Evolutionary conservation across 192 early-diverging fungal genomes (phyloP), one percentile per base, ranked within the genome.

Genomic region (Endogone sp.): DNA sequence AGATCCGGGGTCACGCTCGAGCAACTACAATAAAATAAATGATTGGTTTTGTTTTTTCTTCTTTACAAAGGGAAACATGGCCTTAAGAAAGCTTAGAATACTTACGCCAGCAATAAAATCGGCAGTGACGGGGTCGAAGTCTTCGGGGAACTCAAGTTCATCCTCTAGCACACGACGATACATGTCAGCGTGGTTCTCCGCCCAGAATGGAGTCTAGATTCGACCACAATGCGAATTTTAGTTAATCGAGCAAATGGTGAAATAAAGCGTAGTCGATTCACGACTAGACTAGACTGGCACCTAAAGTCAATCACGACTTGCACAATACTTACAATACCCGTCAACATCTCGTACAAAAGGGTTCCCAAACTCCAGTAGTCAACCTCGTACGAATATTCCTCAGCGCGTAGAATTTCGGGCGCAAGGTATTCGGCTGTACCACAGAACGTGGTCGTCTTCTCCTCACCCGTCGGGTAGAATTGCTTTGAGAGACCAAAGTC

Each of bases 351-450:
- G 65, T 88, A 99, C 11, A 97, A 71, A 71, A 99, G 81, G 13
- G 95, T 86, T n/a, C 96, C 96, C 64, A 96, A 79, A 56, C 87
- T 88, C 97, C 97, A 99, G 81, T 89, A 95, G 77, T 99, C 96
- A 2, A 96, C 91, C 31, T 85, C 86, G 56, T 82, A 85, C 25
- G 85, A 88, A 61, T 93, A 93, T 6, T 81, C 79, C 9, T 67
- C 77, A 0, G 80, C 86, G 62, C 78, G 76, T 16, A 92, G 72
- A 91, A 82, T 95, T 71, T 93, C 91, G 11, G 96, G 96, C 20
- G 97, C 97, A 30, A 91, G 79, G 66, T 90, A 95, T 63, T 94
- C 91, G 20, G 87, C 82, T 0, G 93, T 92, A 8, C 93, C 93
- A 71, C 93, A 95, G 56, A 94, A 86, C 0, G 91, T 88, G 68